Percentiles rank a stretch among this genome's conserved stretches.
phyloP scores from a whole-genome alignment of 2,329 filamentous ascomycete species.

The Fusarium nygamai region DNA sequence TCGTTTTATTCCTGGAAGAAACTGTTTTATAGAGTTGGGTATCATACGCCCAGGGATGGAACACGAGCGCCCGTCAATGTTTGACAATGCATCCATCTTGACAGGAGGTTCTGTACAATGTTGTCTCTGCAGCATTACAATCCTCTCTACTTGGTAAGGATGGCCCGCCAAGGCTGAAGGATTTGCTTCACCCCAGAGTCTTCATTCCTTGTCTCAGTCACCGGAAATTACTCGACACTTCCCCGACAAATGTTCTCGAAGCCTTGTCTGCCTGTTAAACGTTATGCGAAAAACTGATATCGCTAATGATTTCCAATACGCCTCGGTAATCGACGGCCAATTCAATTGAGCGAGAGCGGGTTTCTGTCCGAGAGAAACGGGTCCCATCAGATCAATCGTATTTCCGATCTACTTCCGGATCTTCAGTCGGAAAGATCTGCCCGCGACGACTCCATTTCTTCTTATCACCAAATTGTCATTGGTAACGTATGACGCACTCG shows the following conservation, averaged over 20 bases:
- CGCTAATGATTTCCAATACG: background rate
- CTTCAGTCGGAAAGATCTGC: background rate
- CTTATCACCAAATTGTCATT: conserved; percentile 21
- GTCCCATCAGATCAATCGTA: background rate
- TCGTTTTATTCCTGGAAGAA: too few species aligned
- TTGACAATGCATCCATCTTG: background rate
- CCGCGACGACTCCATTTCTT: conserved; percentile 8
- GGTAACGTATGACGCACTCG: background rate
- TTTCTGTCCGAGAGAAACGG: background rate
- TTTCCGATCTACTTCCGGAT: conserved; percentile 5
- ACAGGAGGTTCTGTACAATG: background rate
- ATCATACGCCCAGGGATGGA: background rate
- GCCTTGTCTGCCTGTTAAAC: background rate
- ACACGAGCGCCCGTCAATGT: background rate
- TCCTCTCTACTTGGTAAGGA: too few species aligned
- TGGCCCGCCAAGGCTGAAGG: background rate
- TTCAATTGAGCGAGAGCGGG: background rate
- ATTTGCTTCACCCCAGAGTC: background rate
- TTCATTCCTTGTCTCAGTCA: background rate
- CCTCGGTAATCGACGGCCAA: conserved; percentile 8
- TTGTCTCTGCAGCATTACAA: background rate
- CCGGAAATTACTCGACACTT: conserved; percentile 1
- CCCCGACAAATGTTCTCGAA: background rate
- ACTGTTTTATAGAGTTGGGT: fast-evolving
- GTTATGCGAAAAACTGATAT: background rate